Conservation (phyloP, 2,329 filamentous ascomycete species). For the Daldinia sp. region DNA sequence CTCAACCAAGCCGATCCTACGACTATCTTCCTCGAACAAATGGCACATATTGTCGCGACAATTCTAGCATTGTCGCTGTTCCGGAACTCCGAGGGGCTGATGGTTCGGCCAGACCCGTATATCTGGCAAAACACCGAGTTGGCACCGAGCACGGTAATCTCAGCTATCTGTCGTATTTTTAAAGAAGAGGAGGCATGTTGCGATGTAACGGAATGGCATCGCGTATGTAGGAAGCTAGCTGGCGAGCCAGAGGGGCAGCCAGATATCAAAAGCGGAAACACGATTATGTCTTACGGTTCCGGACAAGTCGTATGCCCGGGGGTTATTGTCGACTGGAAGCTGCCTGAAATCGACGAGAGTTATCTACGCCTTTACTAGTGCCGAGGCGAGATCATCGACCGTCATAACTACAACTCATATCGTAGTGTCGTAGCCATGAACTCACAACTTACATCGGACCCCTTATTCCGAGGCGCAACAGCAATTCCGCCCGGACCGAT, state of each 20-base stretch:
- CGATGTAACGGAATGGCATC: conserved; percentile 27
- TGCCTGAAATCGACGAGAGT: conserved; percentile 14
- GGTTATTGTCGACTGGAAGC: not conserved
- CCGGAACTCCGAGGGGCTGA: not conserved
- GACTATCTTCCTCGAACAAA: conserved; percentile 16
- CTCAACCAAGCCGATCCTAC: not conserved
- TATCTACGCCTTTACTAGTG: conserved; percentile 18
- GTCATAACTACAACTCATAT: not conserved
- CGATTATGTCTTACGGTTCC: conserved; percentile 5
- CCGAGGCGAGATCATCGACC: conserved; percentile 6
- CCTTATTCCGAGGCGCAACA: not conserved
- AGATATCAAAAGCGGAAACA: not conserved
- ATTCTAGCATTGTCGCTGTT: conserved; percentile 26
- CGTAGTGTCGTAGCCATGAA: conserved; percentile 4
- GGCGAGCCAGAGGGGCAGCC: not conserved
- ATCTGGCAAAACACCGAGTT: conserved; percentile 8
- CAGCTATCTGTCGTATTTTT: conserved; percentile 10
- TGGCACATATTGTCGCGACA: conserved; percentile 15
- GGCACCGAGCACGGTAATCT: conserved; percentile 18
- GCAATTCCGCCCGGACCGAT: not conserved
- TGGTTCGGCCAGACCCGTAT: conserved; percentile 16
- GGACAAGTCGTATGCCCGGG: conserved; percentile 15
- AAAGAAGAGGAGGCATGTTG: conserved; percentile 4
- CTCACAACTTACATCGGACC: not conserved
- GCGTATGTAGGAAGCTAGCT: conserved; percentile 15